These are phyloP conservation scores for Xerocomus minutiporus DNA, from an alignment of 1,284 basidiomycete genomes.

Conservation along the genomic window DNA sequence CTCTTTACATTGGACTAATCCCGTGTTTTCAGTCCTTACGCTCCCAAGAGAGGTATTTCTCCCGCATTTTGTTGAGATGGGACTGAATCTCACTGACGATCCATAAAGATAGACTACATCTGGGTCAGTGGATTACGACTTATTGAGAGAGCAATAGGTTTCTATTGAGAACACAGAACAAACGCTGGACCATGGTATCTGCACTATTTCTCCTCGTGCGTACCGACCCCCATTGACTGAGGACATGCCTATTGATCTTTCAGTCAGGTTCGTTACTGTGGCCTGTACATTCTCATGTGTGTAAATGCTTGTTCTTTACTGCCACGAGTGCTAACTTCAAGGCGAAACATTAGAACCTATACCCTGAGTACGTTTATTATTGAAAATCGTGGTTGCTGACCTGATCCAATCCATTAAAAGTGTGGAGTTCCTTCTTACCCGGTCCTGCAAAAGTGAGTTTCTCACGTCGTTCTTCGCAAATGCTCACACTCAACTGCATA, in stretches of 20 bases:
- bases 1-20: background rate
- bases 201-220: conserved; percentile 1
- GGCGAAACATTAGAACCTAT: background rate
- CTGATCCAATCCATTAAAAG: background rate
- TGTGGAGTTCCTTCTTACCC: conserved; percentile 5
- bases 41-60: background rate
- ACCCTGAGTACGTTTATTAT: background rate
- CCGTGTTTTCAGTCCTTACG: background rate
- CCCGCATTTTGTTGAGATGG: background rate
- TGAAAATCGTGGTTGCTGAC: background rate
- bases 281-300: conserved; percentile 8
- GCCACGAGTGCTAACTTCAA: background rate
- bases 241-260: background rate
- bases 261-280: conserved; percentile 9
- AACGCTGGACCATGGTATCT: conserved; percentile 1
- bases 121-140: background rate
- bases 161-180: conserved; percentile 1
- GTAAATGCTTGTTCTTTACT: background rate
- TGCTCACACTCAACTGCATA: background rate
- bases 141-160: background rate
- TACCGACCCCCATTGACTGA: background rate
- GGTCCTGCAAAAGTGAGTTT: conserved; percentile 1
- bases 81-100: background rate
- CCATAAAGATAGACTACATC: conserved; percentile 1
- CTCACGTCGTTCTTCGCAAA: background rate